Evolutionary conservation across 2,329 filamentous ascomycete species (phyloP).

Genomic region (Beauveria australis): DNA sequence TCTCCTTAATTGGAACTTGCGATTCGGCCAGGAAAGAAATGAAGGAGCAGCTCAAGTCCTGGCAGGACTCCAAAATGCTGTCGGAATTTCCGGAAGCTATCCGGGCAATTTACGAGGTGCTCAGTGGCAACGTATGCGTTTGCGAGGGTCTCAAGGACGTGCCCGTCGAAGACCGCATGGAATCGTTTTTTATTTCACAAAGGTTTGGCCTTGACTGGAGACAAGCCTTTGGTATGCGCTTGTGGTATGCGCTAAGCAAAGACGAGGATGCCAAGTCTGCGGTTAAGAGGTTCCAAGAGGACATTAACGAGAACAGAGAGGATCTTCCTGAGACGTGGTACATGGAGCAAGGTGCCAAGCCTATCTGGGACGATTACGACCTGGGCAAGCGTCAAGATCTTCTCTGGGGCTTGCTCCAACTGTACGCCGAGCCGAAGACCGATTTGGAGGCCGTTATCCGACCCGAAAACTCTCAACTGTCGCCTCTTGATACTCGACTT

Average conservation of each 20-base stretch:
- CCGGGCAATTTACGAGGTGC: constrained; percentile 79
- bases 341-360: constrained; percentile 47
- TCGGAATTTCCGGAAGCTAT: constrained; percentile 81
- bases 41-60: constrained; percentile 70
- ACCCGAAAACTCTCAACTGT: constrained; percentile 68
- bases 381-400: constrained; percentile 61
- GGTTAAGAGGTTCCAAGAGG: constrained; percentile 63
- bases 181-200: constrained; percentile 73
- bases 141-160: constrained; percentile 69
- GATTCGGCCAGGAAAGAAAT: constrained; percentile 65
- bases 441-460: constrained; percentile 63
- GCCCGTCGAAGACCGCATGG: constrained; percentile 69
- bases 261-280: constrained; percentile 61
- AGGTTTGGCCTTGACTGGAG: constrained; percentile 87
- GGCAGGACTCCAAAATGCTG: constrained; percentile 74
- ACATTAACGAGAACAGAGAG: constrained; percentile 64
- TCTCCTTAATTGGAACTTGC: constrained; percentile 73
- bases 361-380: constrained; percentile 53
- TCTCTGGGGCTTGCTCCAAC: constrained; percentile 77
- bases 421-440: constrained; percentile 57
- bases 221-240: constrained; percentile 80
- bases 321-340: constrained; percentile 67
- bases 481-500: constrained; percentile 65
- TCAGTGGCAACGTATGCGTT: constrained; percentile 78
- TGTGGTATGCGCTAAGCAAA: constrained; percentile 76